Conservation (phyloP, 2,329 filamentous ascomycete species). For the Myriangium duriaei region DNA sequence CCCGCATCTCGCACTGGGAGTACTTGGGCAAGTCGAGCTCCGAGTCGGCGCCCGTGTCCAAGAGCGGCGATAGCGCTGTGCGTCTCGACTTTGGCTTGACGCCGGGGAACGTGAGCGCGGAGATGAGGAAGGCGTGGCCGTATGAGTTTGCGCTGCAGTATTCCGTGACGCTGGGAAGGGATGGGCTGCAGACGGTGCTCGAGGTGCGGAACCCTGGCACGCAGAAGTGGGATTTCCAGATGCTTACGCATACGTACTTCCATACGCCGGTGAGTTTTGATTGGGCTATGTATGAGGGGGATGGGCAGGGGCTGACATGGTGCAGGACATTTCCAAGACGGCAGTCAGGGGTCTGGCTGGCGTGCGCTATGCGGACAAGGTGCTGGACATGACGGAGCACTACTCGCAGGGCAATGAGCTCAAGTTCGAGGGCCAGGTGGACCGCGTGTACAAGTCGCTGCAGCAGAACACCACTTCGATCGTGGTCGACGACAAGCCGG, state of each 20-base stretch:
- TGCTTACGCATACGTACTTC: conserved; percentile 85
- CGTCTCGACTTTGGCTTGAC: conserved; percentile 95
- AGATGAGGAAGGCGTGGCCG: conserved; percentile 63
- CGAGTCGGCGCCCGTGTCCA: conserved; percentile 37
- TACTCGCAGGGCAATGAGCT: conserved; percentile 54
- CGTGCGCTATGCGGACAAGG: conserved; percentile 73
- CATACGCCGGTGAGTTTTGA: conserved; percentile 52
- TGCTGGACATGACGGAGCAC: conserved; percentile 49
- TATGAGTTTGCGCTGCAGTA: conserved; percentile 85
- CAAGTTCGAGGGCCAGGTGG: conserved; percentile 64
- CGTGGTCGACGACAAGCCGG: conserved; percentile 47
- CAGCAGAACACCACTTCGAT: conserved; percentile 53
- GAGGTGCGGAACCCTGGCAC: conserved; percentile 81
- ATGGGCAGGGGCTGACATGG: neutral
- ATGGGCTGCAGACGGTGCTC: conserved; percentile 65
- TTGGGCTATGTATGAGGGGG: neutral
- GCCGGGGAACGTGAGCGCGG: conserved; percentile 54
- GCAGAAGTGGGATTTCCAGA: conserved; percentile 78
- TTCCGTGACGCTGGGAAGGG: conserved; percentile 70
- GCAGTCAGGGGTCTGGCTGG: conserved; percentile 63
- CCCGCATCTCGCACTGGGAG: conserved; percentile 81
- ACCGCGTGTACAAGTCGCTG: conserved; percentile 68
- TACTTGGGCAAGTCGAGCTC: conserved; percentile 79
- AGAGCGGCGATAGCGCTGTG: conserved; percentile 50
- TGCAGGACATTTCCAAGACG: conserved; percentile 65